Percentiles rank a stretch among this genome's conserved stretches.
These are phyloP conservation scores for Cercophora samala DNA, from an alignment of 495 filamentous ascomycete species.

Conservation along the genomic window DNA sequence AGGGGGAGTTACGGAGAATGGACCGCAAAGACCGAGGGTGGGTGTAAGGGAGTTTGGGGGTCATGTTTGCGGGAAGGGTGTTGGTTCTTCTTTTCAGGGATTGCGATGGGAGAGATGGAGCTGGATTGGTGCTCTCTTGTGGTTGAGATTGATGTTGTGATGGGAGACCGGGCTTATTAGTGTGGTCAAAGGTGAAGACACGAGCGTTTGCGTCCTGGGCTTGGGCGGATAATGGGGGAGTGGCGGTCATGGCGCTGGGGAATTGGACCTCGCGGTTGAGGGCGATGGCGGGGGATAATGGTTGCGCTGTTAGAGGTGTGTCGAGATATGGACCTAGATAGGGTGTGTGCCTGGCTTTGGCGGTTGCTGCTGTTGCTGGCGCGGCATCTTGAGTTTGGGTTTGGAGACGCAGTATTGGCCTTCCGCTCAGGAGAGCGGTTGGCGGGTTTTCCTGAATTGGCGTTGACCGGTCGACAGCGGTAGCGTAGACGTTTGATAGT, in stretches of 20 bases:
- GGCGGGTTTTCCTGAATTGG: constrained; percentile 44
- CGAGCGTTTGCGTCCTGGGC: constrained; percentile 36
- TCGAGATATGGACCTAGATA: constrained; percentile 41
- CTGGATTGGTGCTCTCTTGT: background rate
- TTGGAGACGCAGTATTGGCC: constrained; percentile 46
- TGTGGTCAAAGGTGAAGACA: constrained; percentile 40
- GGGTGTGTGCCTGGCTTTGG: constrained; percentile 33
- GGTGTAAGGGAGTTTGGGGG: constrained; percentile 55
- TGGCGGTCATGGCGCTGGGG: constrained; percentile 38
- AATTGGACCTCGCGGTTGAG: constrained; percentile 12
- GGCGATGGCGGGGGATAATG: constrained; percentile 38
- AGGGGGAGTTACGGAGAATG: constrained; percentile 74
- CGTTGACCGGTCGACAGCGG: constrained; percentile 61
- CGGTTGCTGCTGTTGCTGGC: constrained; percentile 20
- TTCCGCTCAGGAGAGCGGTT: constrained; percentile 37
- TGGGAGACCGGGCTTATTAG: background rate
- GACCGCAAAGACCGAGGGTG: constrained; percentile 63
- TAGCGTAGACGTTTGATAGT: constrained; percentile 73
- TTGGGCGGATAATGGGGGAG: constrained; percentile 49
- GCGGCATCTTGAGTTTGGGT: constrained; percentile 28
- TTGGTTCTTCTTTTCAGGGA: constrained; percentile 34
- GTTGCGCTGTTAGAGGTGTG: constrained; percentile 44
- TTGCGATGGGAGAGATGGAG: constrained; percentile 28
- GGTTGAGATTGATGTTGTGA: constrained; percentile 11
- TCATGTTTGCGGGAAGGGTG: constrained; percentile 29